Percentiles rank a stretch among this genome's conserved stretches.
phyloP scores from a whole-genome alignment of 345 rosid genomes.

The Eucalyptus shirleyi region DNA sequence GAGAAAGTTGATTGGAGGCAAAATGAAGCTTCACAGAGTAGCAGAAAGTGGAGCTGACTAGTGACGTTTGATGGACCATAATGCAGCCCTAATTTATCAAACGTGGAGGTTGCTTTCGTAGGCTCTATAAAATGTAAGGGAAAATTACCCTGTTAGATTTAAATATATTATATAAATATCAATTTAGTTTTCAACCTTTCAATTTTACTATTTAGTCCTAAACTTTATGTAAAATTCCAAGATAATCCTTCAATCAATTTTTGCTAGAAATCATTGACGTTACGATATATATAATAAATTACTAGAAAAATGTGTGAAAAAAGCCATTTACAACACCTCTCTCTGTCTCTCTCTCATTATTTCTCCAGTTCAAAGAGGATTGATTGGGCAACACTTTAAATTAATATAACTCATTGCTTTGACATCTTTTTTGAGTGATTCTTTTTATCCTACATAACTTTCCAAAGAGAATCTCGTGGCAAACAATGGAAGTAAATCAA shows the following conservation, averaged over 20 bases:
- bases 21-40: not conserved
- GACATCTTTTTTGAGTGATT: not conserved
- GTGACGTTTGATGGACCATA: not conserved
- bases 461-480: not conserved
- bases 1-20: not conserved
- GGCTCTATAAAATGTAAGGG: not conserved
- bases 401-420: not conserved
- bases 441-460: not conserved
- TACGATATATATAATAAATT: not conserved
- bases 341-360: not conserved
- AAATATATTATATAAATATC: not conserved
- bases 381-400: not conserved
- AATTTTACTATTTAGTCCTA: not conserved
- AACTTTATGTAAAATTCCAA: not conserved
- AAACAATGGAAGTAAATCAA: not conserved
- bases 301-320: not conserved
- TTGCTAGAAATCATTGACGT: rapidly evolving
- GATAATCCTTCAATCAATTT: not conserved
- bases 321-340: not conserved
- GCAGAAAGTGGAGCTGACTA: not conserved
- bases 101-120: not conserved
- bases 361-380: not conserved
- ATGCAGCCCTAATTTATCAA: not conserved
- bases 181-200: rapidly evolving
- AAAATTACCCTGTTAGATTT: not conserved